A percentile compares a stretch with the other conserved stretches of the same genome.
Conservation (phyloP, 768 basidiomycete species). For the Dendrothele bispora region DNA sequence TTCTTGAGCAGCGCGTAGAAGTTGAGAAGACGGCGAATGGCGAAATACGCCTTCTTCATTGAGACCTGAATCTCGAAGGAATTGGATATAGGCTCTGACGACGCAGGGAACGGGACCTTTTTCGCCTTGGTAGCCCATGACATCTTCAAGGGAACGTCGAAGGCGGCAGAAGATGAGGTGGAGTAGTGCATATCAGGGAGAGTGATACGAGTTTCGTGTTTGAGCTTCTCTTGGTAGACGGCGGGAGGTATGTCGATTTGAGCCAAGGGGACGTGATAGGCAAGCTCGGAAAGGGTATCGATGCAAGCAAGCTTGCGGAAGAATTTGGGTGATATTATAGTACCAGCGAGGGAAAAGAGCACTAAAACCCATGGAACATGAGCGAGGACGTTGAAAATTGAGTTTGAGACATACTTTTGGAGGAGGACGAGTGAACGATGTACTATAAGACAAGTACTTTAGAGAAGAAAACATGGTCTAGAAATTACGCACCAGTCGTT, state of each 20-base stretch:
- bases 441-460: conserved; percentile 56
- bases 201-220: conserved; percentile 66
- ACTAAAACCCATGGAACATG: conserved; percentile 43
- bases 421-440: conserved; percentile 86
- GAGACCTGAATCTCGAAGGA: conserved; percentile 67
- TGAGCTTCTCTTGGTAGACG: conserved; percentile 82
- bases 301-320: conserved; percentile 82
- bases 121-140: conserved; percentile 85
- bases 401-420: conserved; percentile 61
- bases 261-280: conserved; percentile 75
- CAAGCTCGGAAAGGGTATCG: conserved; percentile 75
- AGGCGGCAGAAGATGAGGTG: conserved; percentile 61
- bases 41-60: conserved; percentile 80
- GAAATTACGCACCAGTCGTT: conserved; percentile 60
- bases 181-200: conserved; percentile 69
- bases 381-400: neutral
- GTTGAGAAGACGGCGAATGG: conserved; percentile 69
- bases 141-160: conserved; percentile 81
- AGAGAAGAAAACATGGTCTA: neutral
- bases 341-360: conserved; percentile 86
- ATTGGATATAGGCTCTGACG: conserved; percentile 72
- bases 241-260: conserved; percentile 85
- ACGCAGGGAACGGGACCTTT: conserved; percentile 82
- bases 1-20: conserved; percentile 74
- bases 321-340: conserved; percentile 91